These are phyloP conservation scores for Hyaloscypha variabilis DNA, from an alignment of 495 filamentous ascomycete genomes.

Conservation along the genomic window DNA sequence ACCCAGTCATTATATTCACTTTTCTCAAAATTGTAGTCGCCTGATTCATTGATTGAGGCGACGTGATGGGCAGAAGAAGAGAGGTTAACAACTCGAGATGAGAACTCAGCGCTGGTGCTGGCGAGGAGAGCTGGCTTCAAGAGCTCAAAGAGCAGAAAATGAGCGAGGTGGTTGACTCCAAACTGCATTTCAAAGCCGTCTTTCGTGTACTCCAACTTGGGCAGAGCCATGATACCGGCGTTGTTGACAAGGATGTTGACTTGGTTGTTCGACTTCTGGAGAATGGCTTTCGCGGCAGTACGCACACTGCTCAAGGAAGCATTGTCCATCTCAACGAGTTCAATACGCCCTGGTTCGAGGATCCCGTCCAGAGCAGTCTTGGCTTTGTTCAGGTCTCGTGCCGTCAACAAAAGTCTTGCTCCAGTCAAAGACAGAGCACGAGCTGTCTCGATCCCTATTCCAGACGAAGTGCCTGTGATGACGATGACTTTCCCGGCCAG, in stretches of 20 bases:
- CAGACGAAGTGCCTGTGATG: too few relatives aligned
- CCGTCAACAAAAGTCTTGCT: too few relatives aligned
- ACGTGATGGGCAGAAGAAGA: slow-evolving; percentile 34
- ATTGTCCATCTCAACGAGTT: slow-evolving; percentile 6
- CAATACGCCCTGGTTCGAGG: not conserved
- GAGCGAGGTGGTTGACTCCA: slow-evolving; percentile 52
- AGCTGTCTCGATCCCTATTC: too few relatives aligned
- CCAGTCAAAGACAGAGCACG: too few relatives aligned
- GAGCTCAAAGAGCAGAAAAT: slow-evolving; percentile 48
- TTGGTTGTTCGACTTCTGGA: not conserved
- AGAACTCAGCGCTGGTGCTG: slow-evolving; percentile 17
- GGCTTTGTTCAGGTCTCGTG: not conserved
- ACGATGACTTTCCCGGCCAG: too few relatives aligned
- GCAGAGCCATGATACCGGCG: slow-evolving; percentile 27
- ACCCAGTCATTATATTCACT: slow-evolving; percentile 33
- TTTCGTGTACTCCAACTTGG: slow-evolving; percentile 15
- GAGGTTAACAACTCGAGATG: slow-evolving; percentile 29
- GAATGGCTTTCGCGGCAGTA: not conserved
- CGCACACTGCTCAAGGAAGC: not conserved
- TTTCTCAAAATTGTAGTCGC: slow-evolving; percentile 34
- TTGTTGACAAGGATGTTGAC: slow-evolving; percentile 20
- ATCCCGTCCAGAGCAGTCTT: not conserved
- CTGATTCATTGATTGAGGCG: slow-evolving; percentile 3
- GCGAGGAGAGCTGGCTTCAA: slow-evolving; percentile 43
- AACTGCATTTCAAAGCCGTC: slow-evolving; percentile 51